A percentile compares a stretch with the other conserved stretches of the same genome.
Conservation (phyloP, 805 yeast species). For the Schwanniomyces yamadae region DNA sequence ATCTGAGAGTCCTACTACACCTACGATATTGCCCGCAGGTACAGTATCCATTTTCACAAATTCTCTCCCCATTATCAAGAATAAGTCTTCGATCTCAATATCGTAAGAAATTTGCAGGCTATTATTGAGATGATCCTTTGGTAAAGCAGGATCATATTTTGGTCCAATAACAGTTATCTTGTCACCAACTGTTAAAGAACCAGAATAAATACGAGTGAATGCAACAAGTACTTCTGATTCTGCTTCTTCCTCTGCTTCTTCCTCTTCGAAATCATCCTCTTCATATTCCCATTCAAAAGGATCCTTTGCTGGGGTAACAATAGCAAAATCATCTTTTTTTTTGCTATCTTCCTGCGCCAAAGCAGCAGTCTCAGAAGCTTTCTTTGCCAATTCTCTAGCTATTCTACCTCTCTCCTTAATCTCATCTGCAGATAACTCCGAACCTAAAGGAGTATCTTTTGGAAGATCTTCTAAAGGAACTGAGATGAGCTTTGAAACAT, state of each 20-base stretch:
- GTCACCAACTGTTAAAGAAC: constrained; percentile 75
- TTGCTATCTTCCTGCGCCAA: constrained; percentile 24
- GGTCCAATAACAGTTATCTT: constrained; percentile 80
- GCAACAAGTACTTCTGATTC: constrained; percentile 74
- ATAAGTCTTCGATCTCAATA: constrained; percentile 66
- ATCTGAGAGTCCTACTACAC: constrained; percentile 87
- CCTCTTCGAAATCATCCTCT: constrained; percentile 35
- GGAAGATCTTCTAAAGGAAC: constrained; percentile 84
- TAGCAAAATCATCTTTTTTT: constrained; percentile 21
- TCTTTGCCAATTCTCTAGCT: constrained; percentile 66
- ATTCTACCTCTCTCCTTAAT: constrained; percentile 58
- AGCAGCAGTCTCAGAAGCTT: constrained; percentile 55
- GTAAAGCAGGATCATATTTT: constrained; percentile 66
- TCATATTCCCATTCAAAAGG: constrained; percentile 42
- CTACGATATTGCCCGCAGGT: constrained; percentile 94
- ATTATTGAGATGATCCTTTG: constrained; percentile 28
- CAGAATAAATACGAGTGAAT: constrained; percentile 86
- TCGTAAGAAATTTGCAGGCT: constrained; percentile 56
- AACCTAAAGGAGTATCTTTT: constrained; percentile 38
- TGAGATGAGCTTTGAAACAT: constrained; percentile 85
- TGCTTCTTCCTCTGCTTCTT: constrained; percentile 44
- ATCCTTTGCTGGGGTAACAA: constrained; percentile 27
- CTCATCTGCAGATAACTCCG: constrained; percentile 50
- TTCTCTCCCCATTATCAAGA: constrained; percentile 90
- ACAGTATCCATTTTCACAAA: constrained; percentile 72